Evolutionary conservation across 2,329 filamentous ascomycete genomes (phyloP), one percentile per base, ranked within the genome.

Genomic region (Fusarium sp.): DNA sequence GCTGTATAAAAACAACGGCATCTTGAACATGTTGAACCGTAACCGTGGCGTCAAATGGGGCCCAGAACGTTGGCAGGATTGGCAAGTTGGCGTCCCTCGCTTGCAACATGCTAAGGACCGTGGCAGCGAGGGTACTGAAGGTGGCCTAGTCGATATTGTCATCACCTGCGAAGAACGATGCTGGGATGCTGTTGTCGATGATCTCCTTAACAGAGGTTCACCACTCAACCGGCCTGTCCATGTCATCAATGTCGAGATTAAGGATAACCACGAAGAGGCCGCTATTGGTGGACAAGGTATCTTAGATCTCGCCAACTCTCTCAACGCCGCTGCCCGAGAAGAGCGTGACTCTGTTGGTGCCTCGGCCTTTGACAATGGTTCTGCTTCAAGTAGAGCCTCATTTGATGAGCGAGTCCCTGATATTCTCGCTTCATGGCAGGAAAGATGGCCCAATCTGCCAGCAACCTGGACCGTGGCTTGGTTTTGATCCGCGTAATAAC

Each of bases 191-290:
- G 96, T 99, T 37, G 88, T 99, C 14, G 96, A 99, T 76, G 95
- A 99, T 80, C 85, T 99, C 56, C 89, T 97, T 69, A 93, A 90
- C 76, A 89, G 97, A 69, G 96, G 95, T 11, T 90, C 92, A 1
- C 92, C 93, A 6, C 85, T 99, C 62, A 99, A 99, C 80, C 87
- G 94, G 4, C 95, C 96, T 0, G 96, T 99, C 1, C 96, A 99
- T 79, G 93, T 99, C 61, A 97, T 99, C 85, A 99, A 99, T 76
- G 92, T 99, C 59, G 96, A 99, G 80, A 99, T 99, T 78, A 95
- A 93, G 81, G 96, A 99, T 82, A 99, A 98, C 78, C 96, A 98
- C 78, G 95, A 99, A 80, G 96, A 99, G 81, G 96, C 96, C 1
- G 86, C 95, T 26, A 88, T 98, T 4, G 96, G 96, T 13, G 96